phyloP scores from a whole-genome alignment of 2,329 filamentous ascomycete species.

The Tetracladium maxilliforme region DNA sequence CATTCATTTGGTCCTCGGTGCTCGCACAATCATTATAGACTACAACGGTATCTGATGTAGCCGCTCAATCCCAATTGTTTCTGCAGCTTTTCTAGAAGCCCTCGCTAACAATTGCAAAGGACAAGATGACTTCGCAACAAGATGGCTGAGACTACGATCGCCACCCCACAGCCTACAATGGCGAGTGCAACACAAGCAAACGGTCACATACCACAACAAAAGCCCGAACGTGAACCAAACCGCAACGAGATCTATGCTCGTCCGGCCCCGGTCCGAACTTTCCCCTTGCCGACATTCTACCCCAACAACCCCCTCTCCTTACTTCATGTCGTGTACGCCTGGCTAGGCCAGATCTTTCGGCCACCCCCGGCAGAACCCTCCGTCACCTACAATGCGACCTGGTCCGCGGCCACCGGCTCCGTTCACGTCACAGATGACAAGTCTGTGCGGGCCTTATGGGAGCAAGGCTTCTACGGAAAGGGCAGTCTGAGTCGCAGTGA shows the following conservation, averaged over 20 bases:
- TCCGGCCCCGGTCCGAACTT: conserved; percentile 65
- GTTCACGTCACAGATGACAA: conserved; percentile 68
- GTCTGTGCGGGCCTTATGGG: conserved; percentile 75
- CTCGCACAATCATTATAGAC: conserved; percentile 58
- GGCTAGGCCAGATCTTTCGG: conserved; percentile 56
- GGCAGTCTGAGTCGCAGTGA: conserved; percentile 87
- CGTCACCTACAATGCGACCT: conserved; percentile 56
- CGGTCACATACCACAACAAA: conserved; percentile 7
- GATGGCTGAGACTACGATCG: conserved; percentile 2
- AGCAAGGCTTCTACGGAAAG: conserved; percentile 95
- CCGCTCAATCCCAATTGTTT: conserved; percentile 3
- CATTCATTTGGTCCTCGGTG: conserved; percentile 39
- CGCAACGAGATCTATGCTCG: conserved; percentile 66
- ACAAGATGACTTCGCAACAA: conserved; percentile 1
- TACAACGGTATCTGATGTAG: conserved; percentile 89
- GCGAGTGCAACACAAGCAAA: conserved; percentile 7
- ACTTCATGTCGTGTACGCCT: conserved; percentile 63
- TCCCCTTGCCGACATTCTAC: conserved; percentile 76
- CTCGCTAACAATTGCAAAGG: conserved; percentile 1
- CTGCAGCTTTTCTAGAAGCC: conserved; percentile 3
- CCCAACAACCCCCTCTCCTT: conserved; percentile 87
- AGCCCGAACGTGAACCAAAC: conserved; percentile 20
- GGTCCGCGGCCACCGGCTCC: conserved; percentile 69
- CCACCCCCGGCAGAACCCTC: conserved; percentile 50
- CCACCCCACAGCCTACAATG: conserved; percentile 3